Percentiles rank a stretch among this genome's conserved stretches.
These are phyloP conservation scores for Heimioporus retisporus DNA, from an alignment of 1,284 basidiomycete species.

Conservation along the genomic window DNA sequence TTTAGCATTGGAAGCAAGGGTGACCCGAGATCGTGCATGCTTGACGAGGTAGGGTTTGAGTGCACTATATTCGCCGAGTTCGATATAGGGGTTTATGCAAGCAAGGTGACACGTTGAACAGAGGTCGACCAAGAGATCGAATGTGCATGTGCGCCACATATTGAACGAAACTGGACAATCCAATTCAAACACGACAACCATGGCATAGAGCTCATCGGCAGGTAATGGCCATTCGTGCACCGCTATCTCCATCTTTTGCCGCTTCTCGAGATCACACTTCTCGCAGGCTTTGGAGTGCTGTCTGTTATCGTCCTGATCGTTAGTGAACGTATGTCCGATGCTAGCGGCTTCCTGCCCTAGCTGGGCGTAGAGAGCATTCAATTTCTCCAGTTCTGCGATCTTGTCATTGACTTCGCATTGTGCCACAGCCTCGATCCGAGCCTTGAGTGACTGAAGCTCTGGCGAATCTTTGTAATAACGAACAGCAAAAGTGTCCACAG, in stretches of 20 bases:
- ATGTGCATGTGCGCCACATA: constrained; percentile 57
- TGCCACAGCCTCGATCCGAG: constrained; percentile 41
- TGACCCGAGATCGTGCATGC: constrained; percentile 26
- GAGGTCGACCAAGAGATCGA: constrained; percentile 45
- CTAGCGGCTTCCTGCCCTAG: constrained; percentile 15
- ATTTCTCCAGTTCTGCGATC: constrained; percentile 35
- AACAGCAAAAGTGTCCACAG: constrained; percentile 35
- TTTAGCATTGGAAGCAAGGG: constrained; percentile 50
- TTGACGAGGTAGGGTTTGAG: no score
- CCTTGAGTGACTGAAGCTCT: constrained; percentile 33
- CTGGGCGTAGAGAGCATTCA: not conserved
- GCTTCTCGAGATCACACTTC: no score
- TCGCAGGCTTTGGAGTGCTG: not conserved
- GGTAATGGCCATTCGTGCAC: constrained; percentile 57
- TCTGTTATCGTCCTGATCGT: not conserved
- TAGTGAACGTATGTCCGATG: no score
- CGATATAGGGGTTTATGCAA: not conserved
- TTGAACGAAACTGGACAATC: constrained; percentile 49
- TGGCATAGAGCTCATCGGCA: constrained; percentile 21
- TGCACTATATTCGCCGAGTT: no score
- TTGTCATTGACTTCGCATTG: constrained; percentile 26
- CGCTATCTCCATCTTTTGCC: not conserved
- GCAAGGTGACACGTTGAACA: not conserved
- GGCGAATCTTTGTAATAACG: constrained; percentile 39
- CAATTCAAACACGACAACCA: constrained; percentile 57